These are phyloP conservation scores for Lupinus albus DNA, from an alignment of 306 rosid species.

Conservation along the genomic window DNA sequence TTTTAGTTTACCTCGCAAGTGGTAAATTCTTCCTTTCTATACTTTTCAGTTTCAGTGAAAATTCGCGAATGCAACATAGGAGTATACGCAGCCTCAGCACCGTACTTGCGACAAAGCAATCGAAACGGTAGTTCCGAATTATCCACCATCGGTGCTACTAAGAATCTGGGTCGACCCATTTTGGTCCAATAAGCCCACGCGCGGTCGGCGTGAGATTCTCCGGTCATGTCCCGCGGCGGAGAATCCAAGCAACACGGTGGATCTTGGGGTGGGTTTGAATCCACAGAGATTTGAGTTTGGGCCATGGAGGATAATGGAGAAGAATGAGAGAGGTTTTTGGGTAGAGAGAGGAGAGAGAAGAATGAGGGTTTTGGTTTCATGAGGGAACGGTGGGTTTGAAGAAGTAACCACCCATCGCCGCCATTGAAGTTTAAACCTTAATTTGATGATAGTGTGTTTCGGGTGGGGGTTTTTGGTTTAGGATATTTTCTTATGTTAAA, in stretches of 20 bases:
- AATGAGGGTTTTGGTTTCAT: conserved; percentile 54
- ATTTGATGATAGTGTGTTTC: too few relatives aligned
- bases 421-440: too few relatives aligned
- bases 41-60: conserved; percentile 71
- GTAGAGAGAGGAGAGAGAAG: conserved; percentile 19
- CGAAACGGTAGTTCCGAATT: conserved; percentile 93
- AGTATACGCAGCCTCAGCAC: conserved; percentile 63
- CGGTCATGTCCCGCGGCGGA: conserved; percentile 45
- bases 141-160: conserved; percentile 97
- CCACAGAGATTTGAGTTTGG: conserved; percentile 36
- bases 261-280: conserved; percentile 42
- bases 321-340: not conserved
- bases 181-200: conserved; percentile 95
- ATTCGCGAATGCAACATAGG: conserved; percentile 58
- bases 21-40: conserved; percentile 80
- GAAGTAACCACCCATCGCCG: too few relatives aligned
- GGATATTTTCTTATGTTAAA: not conserved
- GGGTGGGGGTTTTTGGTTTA: not conserved
- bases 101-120: conserved; percentile 88
- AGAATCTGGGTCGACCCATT: conserved; percentile 74
- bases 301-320: conserved; percentile 49
- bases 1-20: conserved; percentile 59
- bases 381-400: too few relatives aligned
- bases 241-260: conserved; percentile 32
- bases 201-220: conserved; percentile 59